Evolutionary conservation across 169 alveolate species (phyloP).

Genomic region (Cyclospora cayetanensis): DNA sequence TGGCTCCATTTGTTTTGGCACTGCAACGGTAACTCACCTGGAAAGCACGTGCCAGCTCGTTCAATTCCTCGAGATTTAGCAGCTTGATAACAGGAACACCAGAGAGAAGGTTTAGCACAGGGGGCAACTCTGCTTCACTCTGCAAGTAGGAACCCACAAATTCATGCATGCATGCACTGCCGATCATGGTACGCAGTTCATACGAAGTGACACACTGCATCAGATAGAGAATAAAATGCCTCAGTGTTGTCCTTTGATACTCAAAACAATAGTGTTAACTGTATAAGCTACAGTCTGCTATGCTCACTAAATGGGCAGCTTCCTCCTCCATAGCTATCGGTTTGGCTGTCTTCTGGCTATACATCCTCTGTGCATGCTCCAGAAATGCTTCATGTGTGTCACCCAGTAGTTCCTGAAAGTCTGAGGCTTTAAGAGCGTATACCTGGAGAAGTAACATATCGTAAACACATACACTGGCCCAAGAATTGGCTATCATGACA

Average conservation of each 20-base stretch:
- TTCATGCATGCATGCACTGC: neutral
- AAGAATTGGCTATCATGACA: no score
- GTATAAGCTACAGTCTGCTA: neutral
- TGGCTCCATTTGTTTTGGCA: no score
- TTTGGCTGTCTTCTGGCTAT: constrained; percentile 46
- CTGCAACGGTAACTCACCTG: no score
- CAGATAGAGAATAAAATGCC: no score
- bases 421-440: constrained; percentile 57
- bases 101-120: constrained; percentile 48
- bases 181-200: neutral
- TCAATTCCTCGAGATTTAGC: constrained; percentile 22
- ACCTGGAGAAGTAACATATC: constrained; percentile 38
- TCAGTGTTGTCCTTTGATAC: neutral
- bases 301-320: constrained; percentile 22
- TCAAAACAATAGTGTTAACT: neutral
- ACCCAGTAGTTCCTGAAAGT: constrained; percentile 48
- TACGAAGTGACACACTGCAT: neutral
- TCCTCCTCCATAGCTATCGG: constrained; percentile 11
- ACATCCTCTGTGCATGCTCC: constrained; percentile 58
- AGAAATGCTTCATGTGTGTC: constrained; percentile 37
- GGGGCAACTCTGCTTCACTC: constrained; percentile 51
- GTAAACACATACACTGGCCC: no score
- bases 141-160: neutral
- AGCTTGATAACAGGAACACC: constrained; percentile 67
- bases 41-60: constrained; percentile 55